phyloP scores from a whole-genome alignment of 345 rosid species.

The Adansonia digitata region DNA sequence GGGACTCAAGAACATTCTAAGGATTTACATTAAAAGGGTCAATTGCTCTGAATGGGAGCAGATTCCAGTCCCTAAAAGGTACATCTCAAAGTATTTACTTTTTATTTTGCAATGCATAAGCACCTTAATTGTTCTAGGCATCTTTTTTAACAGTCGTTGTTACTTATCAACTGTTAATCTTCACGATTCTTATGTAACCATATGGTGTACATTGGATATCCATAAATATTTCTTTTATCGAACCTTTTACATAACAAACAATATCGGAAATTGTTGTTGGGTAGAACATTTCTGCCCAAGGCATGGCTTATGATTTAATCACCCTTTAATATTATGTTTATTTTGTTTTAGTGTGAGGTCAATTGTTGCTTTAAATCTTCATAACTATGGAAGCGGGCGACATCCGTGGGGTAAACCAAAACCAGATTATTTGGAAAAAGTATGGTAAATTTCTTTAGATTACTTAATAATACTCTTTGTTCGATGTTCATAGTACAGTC shows the following conservation, averaged over 20 bases:
- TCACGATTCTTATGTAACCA: neutral
- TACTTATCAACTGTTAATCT: neutral
- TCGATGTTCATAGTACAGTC: too few species aligned
- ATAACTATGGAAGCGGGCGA: conserved; percentile 91
- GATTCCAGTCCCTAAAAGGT: conserved; percentile 89
- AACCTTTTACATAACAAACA: neutral
- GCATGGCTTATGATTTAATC: neutral
- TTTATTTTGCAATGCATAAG: conserved; percentile 1
- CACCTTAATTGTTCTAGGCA: neutral
- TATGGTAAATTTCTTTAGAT: conserved; percentile 16
- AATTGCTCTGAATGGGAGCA: conserved; percentile 91
- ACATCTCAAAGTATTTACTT: conserved; percentile 1
- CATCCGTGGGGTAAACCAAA: conserved; percentile 90
- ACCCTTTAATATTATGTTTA: neutral
- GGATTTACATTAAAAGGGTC: conserved; percentile 65
- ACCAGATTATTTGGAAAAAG: conserved; percentile 84
- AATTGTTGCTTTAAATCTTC: conserved; percentile 83
- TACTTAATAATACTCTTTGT: too few species aligned
- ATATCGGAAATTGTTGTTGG: neutral
- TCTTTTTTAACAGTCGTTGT: neutral
- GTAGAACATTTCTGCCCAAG: neutral
- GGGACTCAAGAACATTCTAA: conserved; percentile 86
- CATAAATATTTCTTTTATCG: neutral
- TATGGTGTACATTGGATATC: neutral
- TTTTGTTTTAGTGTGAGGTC: conserved; percentile 70